Conservation (phyloP, 2,329 filamentous ascomycete genomes). For the Ilyonectria robusta region DNA sequence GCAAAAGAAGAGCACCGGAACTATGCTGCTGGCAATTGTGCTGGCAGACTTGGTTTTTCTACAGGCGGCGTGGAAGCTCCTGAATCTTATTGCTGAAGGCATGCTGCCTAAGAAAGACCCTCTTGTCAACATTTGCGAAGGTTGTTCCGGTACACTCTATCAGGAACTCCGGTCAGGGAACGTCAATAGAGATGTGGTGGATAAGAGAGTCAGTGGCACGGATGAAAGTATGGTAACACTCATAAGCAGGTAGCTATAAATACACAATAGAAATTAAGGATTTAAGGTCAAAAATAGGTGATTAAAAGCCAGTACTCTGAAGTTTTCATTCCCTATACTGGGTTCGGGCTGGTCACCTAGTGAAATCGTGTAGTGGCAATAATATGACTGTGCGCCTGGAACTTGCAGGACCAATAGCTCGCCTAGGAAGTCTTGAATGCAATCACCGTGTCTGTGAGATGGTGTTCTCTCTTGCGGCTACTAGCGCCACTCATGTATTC, state of each 20-base stretch:
- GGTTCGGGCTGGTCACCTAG: no score
- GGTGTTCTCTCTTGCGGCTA: no score
- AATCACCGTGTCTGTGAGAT: no score
- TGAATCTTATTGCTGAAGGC: slow-evolving; percentile 16
- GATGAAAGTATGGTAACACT: neutral
- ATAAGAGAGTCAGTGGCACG: neutral
- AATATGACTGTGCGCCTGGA: no score
- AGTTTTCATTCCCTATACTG: no score
- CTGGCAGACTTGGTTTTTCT: slow-evolving; percentile 35
- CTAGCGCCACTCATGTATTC: no score
- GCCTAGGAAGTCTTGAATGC: no score
- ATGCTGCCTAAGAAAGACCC: slow-evolving; percentile 18
- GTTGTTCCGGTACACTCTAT: slow-evolving; percentile 2
- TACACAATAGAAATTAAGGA: neutral
- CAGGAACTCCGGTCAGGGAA: neutral
- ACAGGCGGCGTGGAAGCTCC: slow-evolving; percentile 31
- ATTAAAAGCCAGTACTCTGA: no score
- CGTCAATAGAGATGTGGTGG: neutral
- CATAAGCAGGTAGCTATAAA: neutral
- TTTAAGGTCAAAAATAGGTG: no score
- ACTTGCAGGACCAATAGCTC: no score
- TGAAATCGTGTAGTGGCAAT: no score
- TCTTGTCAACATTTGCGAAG: slow-evolving; percentile 11
- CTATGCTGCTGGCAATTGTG: slow-evolving; percentile 32
- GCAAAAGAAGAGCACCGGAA: slow-evolving; percentile 24